Conservation (phyloP, 257 asterid species). For the Gentiana straminea region DNA sequence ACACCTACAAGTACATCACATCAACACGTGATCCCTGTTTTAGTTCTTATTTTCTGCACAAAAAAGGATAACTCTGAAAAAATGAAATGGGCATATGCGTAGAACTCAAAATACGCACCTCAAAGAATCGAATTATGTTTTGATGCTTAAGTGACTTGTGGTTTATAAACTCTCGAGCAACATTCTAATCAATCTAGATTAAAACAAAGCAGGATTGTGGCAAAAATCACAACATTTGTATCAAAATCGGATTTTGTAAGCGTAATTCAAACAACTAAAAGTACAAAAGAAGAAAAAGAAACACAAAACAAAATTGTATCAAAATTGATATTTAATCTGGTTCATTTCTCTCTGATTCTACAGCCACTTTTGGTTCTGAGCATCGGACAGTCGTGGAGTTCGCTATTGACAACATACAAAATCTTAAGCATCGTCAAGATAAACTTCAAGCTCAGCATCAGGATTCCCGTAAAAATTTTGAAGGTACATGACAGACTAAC, state of each 20-base stretch:
- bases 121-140: slow-evolving; percentile 74
- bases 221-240: not conserved
- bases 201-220: not conserved
- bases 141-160: slow-evolving; percentile 77
- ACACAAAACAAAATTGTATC: no score
- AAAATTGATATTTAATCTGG: no score
- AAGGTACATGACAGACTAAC: slow-evolving; percentile 18
- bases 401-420: slow-evolving; percentile 82
- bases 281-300: not conserved
- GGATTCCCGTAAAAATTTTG: slow-evolving; percentile 15
- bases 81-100: no score
- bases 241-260: no score
- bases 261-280: not conserved
- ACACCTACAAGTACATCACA: slow-evolving; percentile 8
- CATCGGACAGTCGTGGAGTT: slow-evolving; percentile 97
- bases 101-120: slow-evolving; percentile 25
- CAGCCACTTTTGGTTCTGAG: slow-evolving; percentile 77
- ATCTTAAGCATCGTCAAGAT: slow-evolving; percentile 58
- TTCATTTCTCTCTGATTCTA: not conserved
- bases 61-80: no score
- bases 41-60: no score
- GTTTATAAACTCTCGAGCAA: slow-evolving; percentile 70
- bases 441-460: slow-evolving; percentile 49
- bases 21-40: not conserved
- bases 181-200: slow-evolving; percentile 69